Conservation (phyloP, 768 basidiomycete species). For the Cystofilobasidium macerans region DNA sequence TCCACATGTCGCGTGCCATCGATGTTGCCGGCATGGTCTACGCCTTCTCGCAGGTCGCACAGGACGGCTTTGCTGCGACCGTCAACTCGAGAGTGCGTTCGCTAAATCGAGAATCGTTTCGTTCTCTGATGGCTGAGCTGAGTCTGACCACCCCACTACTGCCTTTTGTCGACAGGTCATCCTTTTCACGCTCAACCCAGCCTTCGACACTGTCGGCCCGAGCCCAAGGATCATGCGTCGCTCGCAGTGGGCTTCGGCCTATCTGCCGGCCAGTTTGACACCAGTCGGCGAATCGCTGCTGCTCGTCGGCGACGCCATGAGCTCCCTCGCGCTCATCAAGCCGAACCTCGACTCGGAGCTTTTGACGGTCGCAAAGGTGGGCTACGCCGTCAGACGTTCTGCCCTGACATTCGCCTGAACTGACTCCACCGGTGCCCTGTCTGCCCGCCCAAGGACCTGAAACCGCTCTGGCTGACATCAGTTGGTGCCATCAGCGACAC, state of each 20-base stretch:
- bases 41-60: conserved; percentile 45
- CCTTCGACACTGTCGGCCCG: conserved; percentile 11
- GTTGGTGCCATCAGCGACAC: conserved; percentile 50
- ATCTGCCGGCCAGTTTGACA: conserved; percentile 59
- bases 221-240: conserved; percentile 40
- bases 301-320: conserved; percentile 67
- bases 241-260: conserved; percentile 68
- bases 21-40: conserved; percentile 59
- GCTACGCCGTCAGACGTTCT: background rate
- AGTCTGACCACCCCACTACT: background rate
- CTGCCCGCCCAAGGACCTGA: conserved; percentile 27
- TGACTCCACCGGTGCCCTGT: no score
- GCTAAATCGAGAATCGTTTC: no score
- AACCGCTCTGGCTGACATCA: conserved; percentile 58
- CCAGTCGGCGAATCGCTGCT: conserved; percentile 45
- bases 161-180: background rate
- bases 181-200: background rate
- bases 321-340: conserved; percentile 61
- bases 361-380: conserved; percentile 13
- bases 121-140: background rate
- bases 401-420: background rate
- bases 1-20: conserved; percentile 41
- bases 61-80: conserved; percentile 50
- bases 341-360: background rate
- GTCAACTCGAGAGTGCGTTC: conserved; percentile 64